Evolutionary conservation across 106 monocot genomes (phyloP).

Genomic region (Dendrobium huoshanense): DNA sequence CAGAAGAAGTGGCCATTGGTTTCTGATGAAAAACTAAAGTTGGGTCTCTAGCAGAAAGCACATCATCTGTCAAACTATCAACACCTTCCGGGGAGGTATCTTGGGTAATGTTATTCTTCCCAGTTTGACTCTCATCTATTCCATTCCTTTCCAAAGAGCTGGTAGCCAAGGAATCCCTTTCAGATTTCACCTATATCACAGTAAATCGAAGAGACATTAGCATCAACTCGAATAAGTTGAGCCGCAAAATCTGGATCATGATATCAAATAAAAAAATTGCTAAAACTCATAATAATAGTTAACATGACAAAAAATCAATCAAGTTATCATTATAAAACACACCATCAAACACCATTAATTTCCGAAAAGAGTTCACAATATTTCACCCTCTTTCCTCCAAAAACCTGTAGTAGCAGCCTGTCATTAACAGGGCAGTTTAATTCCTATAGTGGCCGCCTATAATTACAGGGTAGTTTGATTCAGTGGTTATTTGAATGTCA

Average conservation of each 20-base stretch:
- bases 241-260: neutral
- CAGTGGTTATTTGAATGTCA: no score
- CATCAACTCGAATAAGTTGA: neutral
- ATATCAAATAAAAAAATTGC: neutral
- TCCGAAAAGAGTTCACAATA: no score
- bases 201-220: neutral
- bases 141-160: constrained; percentile 21
- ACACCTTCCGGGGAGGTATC: constrained; percentile 13
- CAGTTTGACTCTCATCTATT: constrained; percentile 20
- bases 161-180: constrained; percentile 13
- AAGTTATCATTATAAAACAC: no score
- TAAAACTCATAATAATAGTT: neutral
- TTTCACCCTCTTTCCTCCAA: no score
- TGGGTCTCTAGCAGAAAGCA: constrained; percentile 55
- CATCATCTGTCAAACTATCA: constrained; percentile 34
- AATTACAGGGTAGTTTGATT: no score
- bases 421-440: no score
- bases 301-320: neutral
- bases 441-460: no score
- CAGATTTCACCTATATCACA: constrained; percentile 43
- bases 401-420: no score
- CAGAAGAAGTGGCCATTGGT: constrained; percentile 28
- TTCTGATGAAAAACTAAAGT: constrained; percentile 70
- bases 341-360: no score
- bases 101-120: constrained; percentile 12